Base-by-base conservation (phyloP, 768 basidiomycete species). In the Mycena epipterygia region DNA sequence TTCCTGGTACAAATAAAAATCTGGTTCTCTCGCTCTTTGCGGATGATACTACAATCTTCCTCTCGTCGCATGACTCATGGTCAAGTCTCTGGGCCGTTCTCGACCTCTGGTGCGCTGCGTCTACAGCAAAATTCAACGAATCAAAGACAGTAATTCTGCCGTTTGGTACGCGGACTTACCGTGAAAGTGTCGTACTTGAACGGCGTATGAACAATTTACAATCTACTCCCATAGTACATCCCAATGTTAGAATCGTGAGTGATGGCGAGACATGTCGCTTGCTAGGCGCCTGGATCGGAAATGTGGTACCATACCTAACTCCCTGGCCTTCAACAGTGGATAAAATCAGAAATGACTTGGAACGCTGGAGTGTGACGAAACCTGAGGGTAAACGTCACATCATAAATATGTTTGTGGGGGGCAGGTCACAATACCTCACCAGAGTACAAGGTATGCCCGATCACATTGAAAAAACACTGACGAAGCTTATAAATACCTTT, bases 121-220 rank as follows among this genome's bases (percentile, higher is more conserved):
- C 82, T 17, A 73, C 78, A 0, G 85, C 84, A 0, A 83, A 82
- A 53, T 87, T 86, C 68, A 87, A 86, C 55, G 58, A 72, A 0
- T 52, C 63, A 0, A 88, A 88, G 72, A 86, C 84, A 0, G 78
- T 81, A 30, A 72, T 84, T 2, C 73, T 86, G 1, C 84, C 83
- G 0, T 75, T 85, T 0, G 83, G 85, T 0, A 42, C 63, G 3
- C 23, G 29, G 11, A 42, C 60, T 0, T 79, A 74, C 69, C 55
- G 79, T 29, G 27, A 57, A 42, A 16, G 19, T 8, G 67, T 76
- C 3, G 33, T 55, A 7, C 32, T 21, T 1, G 67, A 44, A 3
- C 55, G 76, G 52, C 48, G 51, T 55, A 27, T 69, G 4, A 41
- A 51, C 27, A 39, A 55, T 29, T 53, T 17, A 52, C 33, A 37